Percentiles rank a stretch among this genome's conserved stretches.
phyloP scores from a whole-genome alignment of 148 eudicot species.

The Fagopyrum tataricum region DNA sequence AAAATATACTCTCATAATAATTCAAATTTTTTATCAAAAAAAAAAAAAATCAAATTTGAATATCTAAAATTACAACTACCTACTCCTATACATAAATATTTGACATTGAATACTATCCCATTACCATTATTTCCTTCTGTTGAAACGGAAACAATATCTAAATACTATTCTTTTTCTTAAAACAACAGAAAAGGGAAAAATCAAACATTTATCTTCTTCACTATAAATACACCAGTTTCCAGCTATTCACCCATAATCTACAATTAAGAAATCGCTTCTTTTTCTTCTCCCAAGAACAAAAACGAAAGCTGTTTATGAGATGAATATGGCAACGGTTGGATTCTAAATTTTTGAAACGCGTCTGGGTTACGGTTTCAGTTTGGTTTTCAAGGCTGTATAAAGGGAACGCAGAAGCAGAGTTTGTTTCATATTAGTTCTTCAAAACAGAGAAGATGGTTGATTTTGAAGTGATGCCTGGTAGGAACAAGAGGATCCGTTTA shows the following conservation, averaged over 20 bases:
- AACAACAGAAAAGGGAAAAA: no score
- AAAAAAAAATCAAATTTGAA: no score
- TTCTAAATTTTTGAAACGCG: not conserved
- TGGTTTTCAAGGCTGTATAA: not conserved
- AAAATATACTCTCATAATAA: no score
- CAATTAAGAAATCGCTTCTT: not conserved
- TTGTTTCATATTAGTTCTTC: not conserved
- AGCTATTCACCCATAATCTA: not conserved
- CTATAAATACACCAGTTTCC: not conserved
- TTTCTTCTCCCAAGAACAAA: not conserved
- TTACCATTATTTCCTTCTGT: no score
- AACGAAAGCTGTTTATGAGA: not conserved
- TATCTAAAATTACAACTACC: no score
- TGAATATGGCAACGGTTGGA: constrained; percentile 1
- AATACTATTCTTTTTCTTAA: no score
- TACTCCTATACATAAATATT: no score
- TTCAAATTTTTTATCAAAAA: no score
- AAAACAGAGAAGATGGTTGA: not conserved
- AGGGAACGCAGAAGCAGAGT: not conserved
- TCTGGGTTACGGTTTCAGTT: constrained; percentile 1
- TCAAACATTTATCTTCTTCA: not conserved
- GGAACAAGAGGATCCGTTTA: constrained; percentile 8
- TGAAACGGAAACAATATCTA: no score
- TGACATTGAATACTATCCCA: no score
- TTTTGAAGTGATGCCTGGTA: not conserved